phyloP scores from a whole-genome alignment of 108 stramenopile genomes.

The Thalassiosira profunda region DNA sequence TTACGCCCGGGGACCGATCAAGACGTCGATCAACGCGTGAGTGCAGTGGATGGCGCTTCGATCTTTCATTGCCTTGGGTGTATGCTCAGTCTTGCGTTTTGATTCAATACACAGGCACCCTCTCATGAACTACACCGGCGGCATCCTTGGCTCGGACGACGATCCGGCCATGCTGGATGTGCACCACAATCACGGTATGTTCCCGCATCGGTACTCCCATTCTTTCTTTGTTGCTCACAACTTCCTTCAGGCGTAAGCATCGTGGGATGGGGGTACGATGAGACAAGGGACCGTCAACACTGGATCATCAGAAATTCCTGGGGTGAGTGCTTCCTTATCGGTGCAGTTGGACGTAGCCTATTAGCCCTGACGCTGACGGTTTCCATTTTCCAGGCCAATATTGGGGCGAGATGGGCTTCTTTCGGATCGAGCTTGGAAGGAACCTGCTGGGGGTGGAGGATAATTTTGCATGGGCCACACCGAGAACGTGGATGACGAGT shows the following conservation, averaged over 20 bases:
- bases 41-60: no score
- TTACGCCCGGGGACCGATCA: constrained; percentile 68
- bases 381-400: no score
- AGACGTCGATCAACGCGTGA: constrained; percentile 51
- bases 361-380: no score
- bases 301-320: constrained; percentile 83
- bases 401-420: constrained; percentile 57
- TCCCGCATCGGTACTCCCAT: no score
- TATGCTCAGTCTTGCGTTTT: no score
- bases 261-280: constrained; percentile 79
- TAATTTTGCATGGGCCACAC: constrained; percentile 60
- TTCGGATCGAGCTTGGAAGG: constrained; percentile 48
- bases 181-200: constrained; percentile 61
- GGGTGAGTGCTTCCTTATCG: constrained; percentile 50
- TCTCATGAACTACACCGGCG: constrained; percentile 55
- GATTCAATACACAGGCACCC: constrained; percentile 37
- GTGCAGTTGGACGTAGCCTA: background rate
- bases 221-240: no score
- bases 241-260: no score
- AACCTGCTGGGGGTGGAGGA: constrained; percentile 60
- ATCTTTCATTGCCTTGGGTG: no score
- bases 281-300: constrained; percentile 44
- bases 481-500: constrained; percentile 26
- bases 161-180: constrained; percentile 29
- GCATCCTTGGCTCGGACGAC: constrained; percentile 60